Percentiles rank a stretch among this genome's conserved stretches.
Evolutionary conservation across 768 basidiomycete species (phyloP).

Genomic region (Russula sp.): DNA sequence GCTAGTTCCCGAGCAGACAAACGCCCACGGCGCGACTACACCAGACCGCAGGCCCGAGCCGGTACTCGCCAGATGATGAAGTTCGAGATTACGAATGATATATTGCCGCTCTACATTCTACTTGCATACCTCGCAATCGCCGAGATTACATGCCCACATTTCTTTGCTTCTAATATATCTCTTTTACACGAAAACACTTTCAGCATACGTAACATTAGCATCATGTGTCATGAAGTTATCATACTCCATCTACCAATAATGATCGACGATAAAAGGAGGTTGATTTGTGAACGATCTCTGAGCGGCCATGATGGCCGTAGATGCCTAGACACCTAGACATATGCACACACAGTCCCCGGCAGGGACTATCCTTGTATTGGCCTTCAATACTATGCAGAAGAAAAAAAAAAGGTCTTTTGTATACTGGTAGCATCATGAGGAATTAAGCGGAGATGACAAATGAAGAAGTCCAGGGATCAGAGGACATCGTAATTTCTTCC

Average conservation of each 20-base stretch:
- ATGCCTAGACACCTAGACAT: too few species aligned
- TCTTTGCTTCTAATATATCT: background rate
- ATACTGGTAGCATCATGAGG: too few species aligned
- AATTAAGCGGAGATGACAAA: too few species aligned
- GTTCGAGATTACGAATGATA: background rate
- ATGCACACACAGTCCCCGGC: too few species aligned
- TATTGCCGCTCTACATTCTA: background rate
- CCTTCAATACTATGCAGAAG: too few species aligned
- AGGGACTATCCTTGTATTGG: too few species aligned
- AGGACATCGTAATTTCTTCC: too few species aligned
- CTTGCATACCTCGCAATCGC: background rate
- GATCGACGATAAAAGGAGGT: background rate
- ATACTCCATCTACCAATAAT: background rate
- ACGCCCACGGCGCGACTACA: background rate
- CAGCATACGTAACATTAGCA: background rate
- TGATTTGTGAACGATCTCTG: too few species aligned
- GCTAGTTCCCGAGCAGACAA: background rate
- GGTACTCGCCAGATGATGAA: conserved; percentile 2
- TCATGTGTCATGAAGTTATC: background rate
- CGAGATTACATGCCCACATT: background rate
- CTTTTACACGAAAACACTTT: background rate
- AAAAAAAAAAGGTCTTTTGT: too few species aligned
- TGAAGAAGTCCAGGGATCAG: too few species aligned
- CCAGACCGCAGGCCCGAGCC: background rate
- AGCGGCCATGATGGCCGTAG: too few species aligned